Conservation (phyloP, 2,329 filamentous ascomycete genomes). For the Fusarium algeriense region DNA sequence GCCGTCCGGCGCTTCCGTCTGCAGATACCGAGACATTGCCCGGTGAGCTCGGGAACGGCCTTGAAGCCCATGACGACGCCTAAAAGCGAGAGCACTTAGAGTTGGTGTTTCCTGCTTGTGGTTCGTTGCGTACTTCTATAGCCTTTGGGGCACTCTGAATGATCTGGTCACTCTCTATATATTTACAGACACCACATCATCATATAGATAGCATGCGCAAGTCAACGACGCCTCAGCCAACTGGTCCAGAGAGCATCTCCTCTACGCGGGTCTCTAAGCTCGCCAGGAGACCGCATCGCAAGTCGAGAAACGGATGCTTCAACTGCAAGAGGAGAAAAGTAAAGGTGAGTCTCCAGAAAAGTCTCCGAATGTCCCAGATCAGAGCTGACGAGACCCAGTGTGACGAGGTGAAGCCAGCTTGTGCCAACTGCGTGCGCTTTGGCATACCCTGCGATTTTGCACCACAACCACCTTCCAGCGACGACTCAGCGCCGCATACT, state of each 20-base stretch:
- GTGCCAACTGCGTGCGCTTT: slow-evolving; percentile 50
- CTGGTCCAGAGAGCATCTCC: slow-evolving; percentile 41
- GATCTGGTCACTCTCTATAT: slow-evolving; percentile 6
- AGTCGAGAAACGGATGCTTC: slow-evolving; percentile 49
- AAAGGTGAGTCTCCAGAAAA: slow-evolving; percentile 40
- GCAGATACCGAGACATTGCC: slow-evolving; percentile 35
- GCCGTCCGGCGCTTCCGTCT: slow-evolving; percentile 45
- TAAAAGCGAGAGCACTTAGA: slow-evolving; percentile 19
- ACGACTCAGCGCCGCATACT: slow-evolving; percentile 33
- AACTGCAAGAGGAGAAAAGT: slow-evolving; percentile 51
- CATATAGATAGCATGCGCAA: slow-evolving; percentile 20
- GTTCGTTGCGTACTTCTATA: slow-evolving; percentile 4
- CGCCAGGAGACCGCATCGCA: slow-evolving; percentile 48
- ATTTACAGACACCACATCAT: slow-evolving; percentile 6
- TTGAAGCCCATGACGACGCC: slow-evolving; percentile 31
- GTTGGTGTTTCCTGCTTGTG: slow-evolving; percentile 15
- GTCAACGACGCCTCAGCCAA: slow-evolving; percentile 43
- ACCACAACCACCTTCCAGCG: slow-evolving; percentile 34
- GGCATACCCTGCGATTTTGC: slow-evolving; percentile 49
- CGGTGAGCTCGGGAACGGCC: slow-evolving; percentile 36
- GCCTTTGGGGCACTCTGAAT: slow-evolving; percentile 4
- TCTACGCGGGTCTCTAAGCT: slow-evolving; percentile 45
- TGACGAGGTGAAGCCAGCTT: slow-evolving; percentile 50
- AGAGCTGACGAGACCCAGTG: slow-evolving; percentile 44
- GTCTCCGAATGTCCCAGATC: slow-evolving; percentile 1